Base-by-base conservation (phyloP, 352 stramenopile genomes). In the Globisporangium camurandrum region DNA sequence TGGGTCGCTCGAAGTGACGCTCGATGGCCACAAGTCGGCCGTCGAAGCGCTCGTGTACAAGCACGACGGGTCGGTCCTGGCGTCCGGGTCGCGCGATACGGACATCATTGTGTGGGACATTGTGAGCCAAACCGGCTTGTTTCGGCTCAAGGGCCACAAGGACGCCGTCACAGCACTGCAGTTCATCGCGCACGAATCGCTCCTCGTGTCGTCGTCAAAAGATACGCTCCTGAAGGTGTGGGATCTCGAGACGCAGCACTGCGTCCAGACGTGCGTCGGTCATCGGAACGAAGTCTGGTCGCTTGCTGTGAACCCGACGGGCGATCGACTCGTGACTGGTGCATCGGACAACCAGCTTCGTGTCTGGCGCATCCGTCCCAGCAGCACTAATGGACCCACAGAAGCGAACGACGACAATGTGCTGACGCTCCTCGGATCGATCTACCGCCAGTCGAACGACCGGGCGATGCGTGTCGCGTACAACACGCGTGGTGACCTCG, bases 91-190 rank as follows among this genome's bases (percentile, higher is more conserved):
- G 14, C 74, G 76, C 14, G 93, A 98, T 72, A 97, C 86, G 27
- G 87, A 96, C 69, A 72, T 98, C 30, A 93, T 98, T 52, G 65
- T 98, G 8, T 98, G 93, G 92, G 93, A 98, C 62, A 56, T 95
- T 24, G 86, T 97, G 28, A 87, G 77, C 45, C 84, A 97, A 66
- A 87, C 69, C 11, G 93, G 92, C 19, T 62, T 86, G 16, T 97
- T 86, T 62, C 71, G 93, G 1, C 78, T 98, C 28, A 87, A 87
- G 41, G 93, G 93, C 51, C 93, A 98, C 73, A 95, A 95, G 59
- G 85, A 97, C 58, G 81, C 86, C 16, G 82, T 97, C 33, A 98
- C 92, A 19, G 87, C 85, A 36, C 49, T 97, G n/a, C 49, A 50
- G 19, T 97, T 97, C 59, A 34, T 96, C n/a, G 58, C 62, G 4